Base-by-base conservation (phyloP, 2,329 filamentous ascomycete genomes). In the Calycina herbarum region DNA sequence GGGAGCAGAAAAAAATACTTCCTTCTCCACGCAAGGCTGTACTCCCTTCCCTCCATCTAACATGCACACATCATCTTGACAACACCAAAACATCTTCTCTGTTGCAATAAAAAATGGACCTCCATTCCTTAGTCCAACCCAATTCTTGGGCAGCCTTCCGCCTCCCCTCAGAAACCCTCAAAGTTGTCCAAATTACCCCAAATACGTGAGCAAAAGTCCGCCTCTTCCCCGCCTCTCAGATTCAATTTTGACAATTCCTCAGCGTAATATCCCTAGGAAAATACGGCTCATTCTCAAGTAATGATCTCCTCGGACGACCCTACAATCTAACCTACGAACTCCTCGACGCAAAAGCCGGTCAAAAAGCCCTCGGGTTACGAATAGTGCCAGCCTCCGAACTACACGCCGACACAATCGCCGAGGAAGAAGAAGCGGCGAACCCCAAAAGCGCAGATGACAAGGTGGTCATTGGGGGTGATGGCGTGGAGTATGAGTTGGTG, bases 321-420 rank as follows among this genome's bases (percentile, higher is more conserved):
- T 97, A 92, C 76, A 87, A 97, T 80, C 82, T 96, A 67, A 98
- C 94, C 0, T 99, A 93, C 79, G 94, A 98, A 77, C 83, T 98
- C 1, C 85, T 90, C 69, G 93, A 97, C 73, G 87, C 85, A 73
- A 78, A 82, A 31, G 83, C 88, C 4, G 84, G 84, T 67, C 87
- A 90, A 70, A 82, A 81, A 68, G 90, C 89, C 70, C 86, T 87
- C 58, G 83, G 87, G 15, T 80, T 98, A 63, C 91, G 93, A 40
- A 83, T 97, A 2, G 92, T 97, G 0, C 85, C 92, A 0, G 86
- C 92, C 1, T 83, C 87, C 42, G 94, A 98, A 78, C 83, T 97
- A 48, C 92, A 97, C 76, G 90, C 90, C 56, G 93, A 96, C 57
- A 84, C 93, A 29, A 84, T 94, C 27, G 78, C 75, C 31, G 81